A percentile compares a stretch with the other conserved stretches of the same genome.
Conservation (phyloP, 2,329 filamentous ascomycete genomes). For the Sarocladium strictum region DNA sequence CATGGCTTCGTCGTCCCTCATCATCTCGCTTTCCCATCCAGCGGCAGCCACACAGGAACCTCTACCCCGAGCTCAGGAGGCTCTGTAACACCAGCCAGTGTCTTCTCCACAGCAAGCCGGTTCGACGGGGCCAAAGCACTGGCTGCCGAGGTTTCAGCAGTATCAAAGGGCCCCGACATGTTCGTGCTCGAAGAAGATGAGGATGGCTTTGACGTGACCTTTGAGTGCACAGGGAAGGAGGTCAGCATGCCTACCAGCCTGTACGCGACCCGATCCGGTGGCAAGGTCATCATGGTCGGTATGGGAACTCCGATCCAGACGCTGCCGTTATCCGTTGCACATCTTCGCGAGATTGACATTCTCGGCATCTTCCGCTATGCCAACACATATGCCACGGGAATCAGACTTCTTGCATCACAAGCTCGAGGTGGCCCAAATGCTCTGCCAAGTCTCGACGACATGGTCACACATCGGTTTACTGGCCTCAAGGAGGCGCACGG, state of each 20-base stretch:
- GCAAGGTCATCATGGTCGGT: slow-evolving; percentile 69
- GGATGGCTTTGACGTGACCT: slow-evolving; percentile 62
- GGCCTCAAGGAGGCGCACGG: slow-evolving; percentile 55
- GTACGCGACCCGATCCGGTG: slow-evolving; percentile 64
- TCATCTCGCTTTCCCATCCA: slow-evolving; percentile 35
- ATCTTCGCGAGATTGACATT: slow-evolving; percentile 70
- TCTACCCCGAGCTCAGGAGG: slow-evolving; percentile 36
- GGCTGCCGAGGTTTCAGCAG: slow-evolving; percentile 42
- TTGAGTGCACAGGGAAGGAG: slow-evolving; percentile 74
- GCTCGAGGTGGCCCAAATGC: slow-evolving; percentile 30
- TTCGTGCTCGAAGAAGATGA: slow-evolving; percentile 50
- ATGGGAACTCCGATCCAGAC: slow-evolving; percentile 76
- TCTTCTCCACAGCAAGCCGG: slow-evolving; percentile 39
- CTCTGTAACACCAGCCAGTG: slow-evolving; percentile 37
- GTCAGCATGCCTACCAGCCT: slow-evolving; percentile 70
- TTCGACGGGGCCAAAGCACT: slow-evolving; percentile 45
- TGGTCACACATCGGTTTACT: slow-evolving; percentile 68
- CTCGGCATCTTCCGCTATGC: slow-evolving; percentile 74
- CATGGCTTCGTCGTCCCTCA: slow-evolving; percentile 50
- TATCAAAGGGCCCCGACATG: slow-evolving; percentile 24
- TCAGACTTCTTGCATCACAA: slow-evolving; percentile 50
- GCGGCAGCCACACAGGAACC: slow-evolving; percentile 36
- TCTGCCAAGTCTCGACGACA: slow-evolving; percentile 59
- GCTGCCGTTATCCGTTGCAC: slow-evolving; percentile 65
- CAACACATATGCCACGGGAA: slow-evolving; percentile 69